These are phyloP conservation scores for Mucor plumbeus DNA, from an alignment of 371 early-diverging fungal genomes.

Conservation along the genomic window DNA sequence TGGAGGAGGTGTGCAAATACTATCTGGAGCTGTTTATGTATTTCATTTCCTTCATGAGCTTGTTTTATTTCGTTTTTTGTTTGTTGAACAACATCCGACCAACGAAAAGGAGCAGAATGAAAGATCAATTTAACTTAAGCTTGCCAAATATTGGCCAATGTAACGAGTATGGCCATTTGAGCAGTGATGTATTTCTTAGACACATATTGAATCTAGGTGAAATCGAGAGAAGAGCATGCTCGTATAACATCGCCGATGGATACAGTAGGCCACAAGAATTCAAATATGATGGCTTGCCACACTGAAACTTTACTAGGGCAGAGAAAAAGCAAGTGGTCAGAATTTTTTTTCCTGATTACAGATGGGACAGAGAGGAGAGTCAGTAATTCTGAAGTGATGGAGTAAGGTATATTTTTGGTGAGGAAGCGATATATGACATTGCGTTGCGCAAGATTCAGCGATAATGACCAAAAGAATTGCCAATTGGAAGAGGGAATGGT, in stretches of 20 bases:
- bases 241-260: background rate
- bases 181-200: background rate
- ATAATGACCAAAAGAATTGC: background rate
- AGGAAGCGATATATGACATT: background rate
- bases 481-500: background rate
- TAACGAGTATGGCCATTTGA: background rate
- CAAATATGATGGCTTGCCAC: constrained; percentile 11
- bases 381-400: background rate
- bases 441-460: background rate
- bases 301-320: background rate
- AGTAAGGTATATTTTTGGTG: background rate
- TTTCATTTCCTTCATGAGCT: no score
- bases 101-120: no score
- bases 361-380: background rate
- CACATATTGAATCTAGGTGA: background rate
- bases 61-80: background rate
- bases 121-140: no score
- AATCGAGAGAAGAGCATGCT: background rate
- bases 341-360: background rate
- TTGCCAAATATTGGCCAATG: background rate
- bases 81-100: no score
- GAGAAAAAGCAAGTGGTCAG: constrained; percentile 9
- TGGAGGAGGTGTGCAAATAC: no score
- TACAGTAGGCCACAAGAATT: constrained; percentile 14
- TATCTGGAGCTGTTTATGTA: no score